Conservation (phyloP, 441 rosid species). For the Pelargonium cotyledonis region DNA sequence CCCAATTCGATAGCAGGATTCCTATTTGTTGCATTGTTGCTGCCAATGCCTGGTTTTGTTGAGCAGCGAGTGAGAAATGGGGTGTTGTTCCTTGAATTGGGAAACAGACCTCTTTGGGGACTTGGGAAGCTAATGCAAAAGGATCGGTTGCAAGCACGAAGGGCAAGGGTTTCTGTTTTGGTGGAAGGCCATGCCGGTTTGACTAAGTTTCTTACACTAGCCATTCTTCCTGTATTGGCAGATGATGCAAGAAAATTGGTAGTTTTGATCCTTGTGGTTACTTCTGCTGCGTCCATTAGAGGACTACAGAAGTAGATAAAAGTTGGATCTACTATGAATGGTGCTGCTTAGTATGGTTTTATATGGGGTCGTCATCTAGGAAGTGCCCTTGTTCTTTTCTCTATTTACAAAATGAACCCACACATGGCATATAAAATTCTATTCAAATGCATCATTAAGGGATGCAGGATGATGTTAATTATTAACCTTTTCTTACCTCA, state of each 20-base stretch:
- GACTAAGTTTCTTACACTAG: conserved; percentile 1
- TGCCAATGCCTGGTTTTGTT: conserved; percentile 22
- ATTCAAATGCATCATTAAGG: background rate
- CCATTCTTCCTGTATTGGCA: conserved; percentile 3
- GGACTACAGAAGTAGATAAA: conserved; percentile 4
- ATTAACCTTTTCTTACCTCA: too few species aligned
- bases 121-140: conserved; percentile 6
- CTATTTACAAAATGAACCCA: background rate
- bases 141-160: conserved; percentile 1
- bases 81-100: background rate
- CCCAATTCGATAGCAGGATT: conserved; percentile 15
- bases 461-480: too few species aligned
- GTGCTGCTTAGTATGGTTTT: conserved; percentile 10
- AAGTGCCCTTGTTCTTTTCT: background rate
- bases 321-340: background rate
- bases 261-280: conserved; percentile 8
- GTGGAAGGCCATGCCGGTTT: conserved; percentile 15
- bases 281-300: conserved; percentile 15
- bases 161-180: conserved; percentile 8
- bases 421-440: background rate
- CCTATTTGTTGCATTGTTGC: conserved; percentile 22
- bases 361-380: background rate
- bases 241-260: conserved; percentile 9
- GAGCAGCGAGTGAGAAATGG: conserved; percentile 16
- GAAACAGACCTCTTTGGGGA: background rate